Conservation (phyloP, 495 filamentous ascomycete genomes). For the Daldinia concentrica region DNA sequence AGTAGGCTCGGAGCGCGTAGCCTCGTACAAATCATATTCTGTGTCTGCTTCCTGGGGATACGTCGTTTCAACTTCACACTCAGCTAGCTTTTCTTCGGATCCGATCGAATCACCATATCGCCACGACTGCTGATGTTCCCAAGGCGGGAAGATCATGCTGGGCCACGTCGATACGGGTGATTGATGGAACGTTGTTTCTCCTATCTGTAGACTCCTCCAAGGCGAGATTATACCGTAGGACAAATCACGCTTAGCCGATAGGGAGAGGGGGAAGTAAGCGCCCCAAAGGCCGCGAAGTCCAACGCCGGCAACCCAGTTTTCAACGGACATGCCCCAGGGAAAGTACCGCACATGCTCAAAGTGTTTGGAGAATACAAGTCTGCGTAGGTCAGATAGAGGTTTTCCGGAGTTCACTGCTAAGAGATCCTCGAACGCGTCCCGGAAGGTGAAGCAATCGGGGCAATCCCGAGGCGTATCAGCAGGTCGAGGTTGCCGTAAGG, state of each 20-base stretch:
- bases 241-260: constrained; percentile 8
- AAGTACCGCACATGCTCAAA: constrained; percentile 17
- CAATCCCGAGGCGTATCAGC: constrained; percentile 37
- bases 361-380: constrained; percentile 11
- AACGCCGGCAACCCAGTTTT: constrained; percentile 27
- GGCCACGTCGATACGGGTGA: constrained; percentile 1
- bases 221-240: constrained; percentile 15
- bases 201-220: not conserved
- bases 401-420: constrained; percentile 44
- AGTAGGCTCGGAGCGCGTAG: constrained; percentile 21
- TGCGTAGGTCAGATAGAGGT: constrained; percentile 24
- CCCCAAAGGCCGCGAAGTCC: constrained; percentile 35
- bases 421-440: constrained; percentile 56
- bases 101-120: not conserved
- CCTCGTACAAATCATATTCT: constrained; percentile 30
- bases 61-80: constrained; percentile 7
- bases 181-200: constrained; percentile 12
- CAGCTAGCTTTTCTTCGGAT: not conserved
- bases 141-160: constrained; percentile 1
- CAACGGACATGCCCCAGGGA: constrained; percentile 26
- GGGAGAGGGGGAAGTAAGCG: constrained; percentile 36
- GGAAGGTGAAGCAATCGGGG: constrained; percentile 47
- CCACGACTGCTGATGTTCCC: not conserved
- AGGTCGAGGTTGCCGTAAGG: constrained; percentile 40
- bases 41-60: constrained; percentile 21